phyloP scores from a whole-genome alignment of 2,329 filamentous ascomycete genomes.

The Cercospora sp. region DNA sequence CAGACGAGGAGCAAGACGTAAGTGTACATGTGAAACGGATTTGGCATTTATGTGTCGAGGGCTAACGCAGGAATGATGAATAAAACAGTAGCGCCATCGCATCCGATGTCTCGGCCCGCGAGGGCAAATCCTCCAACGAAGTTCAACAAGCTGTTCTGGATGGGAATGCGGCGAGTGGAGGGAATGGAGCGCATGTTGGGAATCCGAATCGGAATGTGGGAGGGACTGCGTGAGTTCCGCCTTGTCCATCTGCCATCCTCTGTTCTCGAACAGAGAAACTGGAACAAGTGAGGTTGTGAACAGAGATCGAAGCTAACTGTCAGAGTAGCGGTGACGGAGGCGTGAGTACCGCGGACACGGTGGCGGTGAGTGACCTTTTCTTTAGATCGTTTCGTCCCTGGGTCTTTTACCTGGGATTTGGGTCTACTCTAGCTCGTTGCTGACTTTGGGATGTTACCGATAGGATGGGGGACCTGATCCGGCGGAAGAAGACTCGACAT shows the following conservation, averaged over 20 bases:
- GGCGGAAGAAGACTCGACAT: background rate
- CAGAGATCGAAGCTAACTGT: background rate
- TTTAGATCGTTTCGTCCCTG: slow-evolving; percentile 7
- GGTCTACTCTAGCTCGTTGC: background rate
- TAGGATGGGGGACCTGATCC: slow-evolving; percentile 1
- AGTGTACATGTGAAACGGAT: background rate
- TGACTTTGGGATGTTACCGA: background rate
- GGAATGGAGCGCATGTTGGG: slow-evolving; percentile 18
- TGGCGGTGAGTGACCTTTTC: slow-evolving; percentile 11
- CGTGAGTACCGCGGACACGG: slow-evolving; percentile 30
- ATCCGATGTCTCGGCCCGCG: background rate
- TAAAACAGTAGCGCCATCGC: background rate
- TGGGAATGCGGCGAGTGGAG: slow-evolving; percentile 7
- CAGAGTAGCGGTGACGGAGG: slow-evolving; percentile 24
- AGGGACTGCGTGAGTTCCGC: slow-evolving; percentile 30
- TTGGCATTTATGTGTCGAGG: too few relatives aligned
- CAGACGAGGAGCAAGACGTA: slow-evolving; percentile 17
- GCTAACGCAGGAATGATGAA: background rate
- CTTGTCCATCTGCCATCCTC: too few relatives aligned
- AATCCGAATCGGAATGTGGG: slow-evolving; percentile 28
- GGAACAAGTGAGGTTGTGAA: background rate
- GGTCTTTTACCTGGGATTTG: slow-evolving; percentile 5
- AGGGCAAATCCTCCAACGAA: background rate
- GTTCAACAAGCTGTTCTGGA: background rate
- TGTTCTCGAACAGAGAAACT: too few relatives aligned